phyloP scores from a whole-genome alignment of 139 green algal genomes.

The Chlorella sp. region DNA sequence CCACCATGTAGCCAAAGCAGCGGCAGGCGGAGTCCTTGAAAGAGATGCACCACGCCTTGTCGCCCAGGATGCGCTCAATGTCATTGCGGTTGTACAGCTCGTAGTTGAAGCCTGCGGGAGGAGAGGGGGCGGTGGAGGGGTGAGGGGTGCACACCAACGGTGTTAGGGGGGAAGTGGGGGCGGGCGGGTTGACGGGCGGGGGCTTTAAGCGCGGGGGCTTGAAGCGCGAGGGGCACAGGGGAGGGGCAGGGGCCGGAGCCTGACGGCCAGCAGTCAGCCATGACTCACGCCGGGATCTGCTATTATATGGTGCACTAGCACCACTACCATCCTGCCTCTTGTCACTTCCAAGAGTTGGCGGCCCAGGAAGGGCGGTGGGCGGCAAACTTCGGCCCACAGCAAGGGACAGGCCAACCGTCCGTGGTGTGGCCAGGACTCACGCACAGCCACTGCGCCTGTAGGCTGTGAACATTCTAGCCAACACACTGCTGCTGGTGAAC shows the following conservation, averaged over 20 bases:
- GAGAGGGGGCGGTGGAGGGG: neutral
- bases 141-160: neutral
- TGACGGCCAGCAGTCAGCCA: no score
- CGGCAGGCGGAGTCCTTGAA: conserved; percentile 79
- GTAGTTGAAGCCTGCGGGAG: conserved; percentile 84
- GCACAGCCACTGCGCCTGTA: neutral
- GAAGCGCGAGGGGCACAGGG: no score
- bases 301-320: no score
- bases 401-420: no score
- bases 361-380: no score
- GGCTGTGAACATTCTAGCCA: neutral
- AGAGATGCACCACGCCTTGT: conserved; percentile 95
- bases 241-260: no score
- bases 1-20: conserved; percentile 96
- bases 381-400: no score
- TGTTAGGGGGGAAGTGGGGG: neutral
- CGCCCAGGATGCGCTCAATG: conserved; percentile 95
- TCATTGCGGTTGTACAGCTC: conserved; percentile 96
- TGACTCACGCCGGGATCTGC: no score
- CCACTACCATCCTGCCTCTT: no score
- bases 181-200: no score
- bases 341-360: no score
- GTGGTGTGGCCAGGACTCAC: no score
- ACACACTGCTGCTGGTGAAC: neutral
- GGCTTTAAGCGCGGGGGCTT: neutral